Evolutionary conservation across 768 basidiomycete genomes (phyloP).

Genomic region (Goffeauzyma gilvescens): DNA sequence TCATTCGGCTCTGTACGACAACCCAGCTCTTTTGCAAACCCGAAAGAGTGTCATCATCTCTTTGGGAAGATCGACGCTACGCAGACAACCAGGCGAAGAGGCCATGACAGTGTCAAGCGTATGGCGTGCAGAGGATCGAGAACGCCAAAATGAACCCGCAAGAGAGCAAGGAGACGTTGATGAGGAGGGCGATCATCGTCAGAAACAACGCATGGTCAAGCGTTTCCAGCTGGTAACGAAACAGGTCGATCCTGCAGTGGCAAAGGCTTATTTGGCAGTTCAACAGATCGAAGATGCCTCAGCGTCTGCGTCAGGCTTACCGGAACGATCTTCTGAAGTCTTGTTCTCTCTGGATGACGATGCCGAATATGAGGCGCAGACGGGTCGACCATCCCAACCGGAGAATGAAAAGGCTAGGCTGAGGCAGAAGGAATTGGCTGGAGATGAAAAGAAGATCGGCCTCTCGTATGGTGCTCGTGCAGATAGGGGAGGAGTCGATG

Average conservation of each 20-base stretch:
- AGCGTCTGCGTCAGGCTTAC: not conserved
- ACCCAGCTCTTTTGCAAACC: constrained; percentile 22
- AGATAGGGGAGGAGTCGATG: too few relatives aligned
- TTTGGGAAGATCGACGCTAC: too few relatives aligned
- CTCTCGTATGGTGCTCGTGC: too few relatives aligned
- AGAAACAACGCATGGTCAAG: too few relatives aligned
- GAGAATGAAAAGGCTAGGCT: not conserved
- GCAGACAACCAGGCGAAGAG: too few relatives aligned
- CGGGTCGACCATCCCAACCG: not conserved
- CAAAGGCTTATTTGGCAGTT: constrained; percentile 2
- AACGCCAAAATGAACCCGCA: too few relatives aligned
- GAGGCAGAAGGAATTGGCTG: not conserved
- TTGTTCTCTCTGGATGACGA: not conserved
- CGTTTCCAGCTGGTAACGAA: constrained; percentile 27
- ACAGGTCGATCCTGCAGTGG: constrained; percentile 15
- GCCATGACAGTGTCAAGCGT: too few relatives aligned
- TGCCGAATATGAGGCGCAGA: not conserved
- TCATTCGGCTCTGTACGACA: constrained; percentile 13
- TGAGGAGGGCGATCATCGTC: too few relatives aligned
- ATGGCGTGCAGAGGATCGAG: too few relatives aligned
- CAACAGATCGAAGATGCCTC: not conserved
- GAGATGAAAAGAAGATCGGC: too few relatives aligned
- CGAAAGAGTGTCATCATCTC: constrained; percentile 7
- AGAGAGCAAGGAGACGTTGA: too few relatives aligned
- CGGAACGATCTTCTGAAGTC: not conserved